phyloP scores from a whole-genome alignment of 2,329 filamentous ascomycete species.

The Colletotrichum sp. region DNA sequence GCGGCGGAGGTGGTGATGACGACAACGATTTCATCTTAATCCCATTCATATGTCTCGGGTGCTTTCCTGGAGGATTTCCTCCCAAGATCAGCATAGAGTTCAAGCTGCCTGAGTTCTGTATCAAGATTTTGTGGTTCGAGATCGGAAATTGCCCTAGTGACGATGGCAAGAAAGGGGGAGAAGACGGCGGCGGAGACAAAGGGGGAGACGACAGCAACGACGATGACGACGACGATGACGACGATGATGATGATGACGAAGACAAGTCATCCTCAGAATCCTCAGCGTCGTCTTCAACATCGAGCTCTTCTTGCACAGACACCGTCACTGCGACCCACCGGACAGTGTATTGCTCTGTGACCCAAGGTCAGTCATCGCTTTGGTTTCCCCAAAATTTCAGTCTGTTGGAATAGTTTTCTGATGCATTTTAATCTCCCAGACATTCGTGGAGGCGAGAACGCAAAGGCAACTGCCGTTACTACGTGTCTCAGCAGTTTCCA shows the following conservation, averaged over 20 bases:
- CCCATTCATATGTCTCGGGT: not conserved
- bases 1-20: not conserved
- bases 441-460: not conserved
- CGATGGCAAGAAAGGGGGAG: not conserved
- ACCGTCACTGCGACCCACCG: not conserved
- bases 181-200: not conserved
- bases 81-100: not conserved
- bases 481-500: not conserved
- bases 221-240: not conserved
- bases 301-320: not conserved
- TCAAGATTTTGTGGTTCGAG: not conserved
- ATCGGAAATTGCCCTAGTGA: not conserved
- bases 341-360: not conserved
- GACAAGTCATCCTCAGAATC: not conserved
- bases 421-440: not conserved
- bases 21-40: not conserved
- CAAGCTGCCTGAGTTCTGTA: not conserved
- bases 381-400: not conserved
- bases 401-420: too few species aligned
- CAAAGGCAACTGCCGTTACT: not conserved
- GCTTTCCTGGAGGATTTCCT: not conserved
- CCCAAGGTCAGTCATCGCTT: not conserved
- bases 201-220: not conserved
- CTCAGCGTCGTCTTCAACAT: not conserved
- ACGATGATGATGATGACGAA: not conserved